These are phyloP conservation scores for Scedosporium dehoogii DNA, from an alignment of 2,329 filamentous ascomycete genomes.

Conservation along the genomic window DNA sequence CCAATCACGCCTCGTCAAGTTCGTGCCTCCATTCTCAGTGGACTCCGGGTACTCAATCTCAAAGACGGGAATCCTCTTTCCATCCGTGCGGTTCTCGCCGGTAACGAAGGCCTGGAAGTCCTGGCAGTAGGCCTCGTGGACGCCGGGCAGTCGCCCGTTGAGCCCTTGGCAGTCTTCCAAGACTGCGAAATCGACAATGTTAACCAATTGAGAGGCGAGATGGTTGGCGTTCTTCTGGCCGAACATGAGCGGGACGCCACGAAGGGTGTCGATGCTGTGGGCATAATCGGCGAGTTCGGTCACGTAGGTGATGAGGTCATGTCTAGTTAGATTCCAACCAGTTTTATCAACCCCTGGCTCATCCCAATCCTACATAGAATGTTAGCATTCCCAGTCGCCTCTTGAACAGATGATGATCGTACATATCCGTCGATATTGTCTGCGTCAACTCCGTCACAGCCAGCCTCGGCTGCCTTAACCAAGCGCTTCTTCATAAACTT, in stretches of 20 bases:
- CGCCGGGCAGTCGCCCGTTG: slow-evolving; percentile 8
- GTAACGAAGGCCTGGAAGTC: slow-evolving; percentile 19
- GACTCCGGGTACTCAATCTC: slow-evolving; percentile 24
- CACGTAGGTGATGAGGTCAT: slow-evolving; percentile 20
- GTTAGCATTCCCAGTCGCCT: no score
- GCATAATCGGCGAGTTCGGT: slow-evolving; percentile 19
- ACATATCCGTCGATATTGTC: slow-evolving; percentile 26
- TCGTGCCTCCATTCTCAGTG: slow-evolving; percentile 13
- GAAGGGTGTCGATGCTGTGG: slow-evolving; percentile 17
- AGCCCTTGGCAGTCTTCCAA: slow-evolving; percentile 22
- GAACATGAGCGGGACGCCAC: slow-evolving; percentile 16
- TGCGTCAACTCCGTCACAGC: slow-evolving; percentile 24
- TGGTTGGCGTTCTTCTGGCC: slow-evolving; percentile 24
- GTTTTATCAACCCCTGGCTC: slow-evolving; percentile 12
- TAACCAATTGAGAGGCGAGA: slow-evolving; percentile 16
- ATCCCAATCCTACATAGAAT: not conserved
- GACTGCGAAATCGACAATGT: slow-evolving; percentile 22
- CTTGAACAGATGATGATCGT: no score
- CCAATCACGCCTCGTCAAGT: slow-evolving; percentile 15
- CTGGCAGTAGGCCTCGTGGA: slow-evolving; percentile 19
- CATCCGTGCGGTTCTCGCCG: slow-evolving; percentile 10
- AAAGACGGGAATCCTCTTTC: slow-evolving; percentile 18
- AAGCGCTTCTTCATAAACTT: slow-evolving; percentile 21
- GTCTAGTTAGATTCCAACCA: slow-evolving; percentile 18
- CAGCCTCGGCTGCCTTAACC: slow-evolving; percentile 16